Conservation (phyloP, 2,329 filamentous ascomycete species). For the Aspergillus puulaauensis region DNA sequence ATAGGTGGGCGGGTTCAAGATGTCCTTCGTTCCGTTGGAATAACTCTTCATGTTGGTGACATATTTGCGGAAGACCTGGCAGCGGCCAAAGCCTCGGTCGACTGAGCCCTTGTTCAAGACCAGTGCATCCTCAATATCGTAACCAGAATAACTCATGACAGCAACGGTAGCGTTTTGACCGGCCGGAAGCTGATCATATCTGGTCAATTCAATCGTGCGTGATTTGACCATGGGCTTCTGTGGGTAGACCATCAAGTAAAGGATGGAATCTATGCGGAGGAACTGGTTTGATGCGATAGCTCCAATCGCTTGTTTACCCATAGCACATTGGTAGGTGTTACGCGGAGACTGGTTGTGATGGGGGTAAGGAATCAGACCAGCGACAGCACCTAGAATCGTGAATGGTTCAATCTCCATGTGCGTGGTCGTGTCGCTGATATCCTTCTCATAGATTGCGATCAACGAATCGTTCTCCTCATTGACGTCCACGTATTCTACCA, state of each 20-base stretch:
- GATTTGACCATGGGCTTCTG: conserved; percentile 98
- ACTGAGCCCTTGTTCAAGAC: conserved; percentile 95
- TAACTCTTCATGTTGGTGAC: conserved; percentile 84
- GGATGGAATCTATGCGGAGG: conserved; percentile 89
- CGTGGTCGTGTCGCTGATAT: conserved; percentile 80
- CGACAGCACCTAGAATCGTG: conserved; percentile 91
- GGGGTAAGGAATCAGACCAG: conserved; percentile 93
- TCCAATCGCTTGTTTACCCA: conserved; percentile 99
- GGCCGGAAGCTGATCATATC: conserved; percentile 95
- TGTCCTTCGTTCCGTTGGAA: conserved; percentile 70
- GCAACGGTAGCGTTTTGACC: conserved; percentile 97
- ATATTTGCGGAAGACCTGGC: conserved; percentile 97
- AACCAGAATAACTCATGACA: conserved; percentile 98
- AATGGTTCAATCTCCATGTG: conserved; percentile 98
- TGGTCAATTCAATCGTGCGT: conserved; percentile 91
- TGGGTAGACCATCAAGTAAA: conserved; percentile 96
- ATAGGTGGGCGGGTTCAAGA: conserved; percentile 62
- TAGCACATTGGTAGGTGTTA: conserved; percentile 99
- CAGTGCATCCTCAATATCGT: conserved; percentile 98
- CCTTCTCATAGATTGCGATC: conserved; percentile 83
- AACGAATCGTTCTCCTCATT: conserved; percentile 98
- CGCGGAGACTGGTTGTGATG: conserved; percentile 98
- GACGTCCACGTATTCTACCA: conserved; percentile 95
- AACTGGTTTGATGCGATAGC: conserved; percentile 98
- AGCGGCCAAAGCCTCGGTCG: conserved; percentile 92